Base-by-base conservation (phyloP, 192 early-diverging fungal genomes). In the Spizellomyces sp. region DNA sequence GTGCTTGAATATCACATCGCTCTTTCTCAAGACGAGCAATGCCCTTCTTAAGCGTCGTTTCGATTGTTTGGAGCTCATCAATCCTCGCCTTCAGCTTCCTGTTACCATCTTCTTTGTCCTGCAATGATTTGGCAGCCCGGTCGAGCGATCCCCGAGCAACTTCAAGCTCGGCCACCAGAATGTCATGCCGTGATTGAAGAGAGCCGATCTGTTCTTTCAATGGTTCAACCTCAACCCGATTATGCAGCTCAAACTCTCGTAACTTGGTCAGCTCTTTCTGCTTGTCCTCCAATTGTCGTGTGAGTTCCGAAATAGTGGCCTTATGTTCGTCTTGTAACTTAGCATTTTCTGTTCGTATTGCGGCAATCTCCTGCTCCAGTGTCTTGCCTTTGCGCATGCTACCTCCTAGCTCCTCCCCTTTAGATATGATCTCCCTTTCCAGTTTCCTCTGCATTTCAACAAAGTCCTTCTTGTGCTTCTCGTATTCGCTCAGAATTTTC, bases 101-200 rank as follows among this genome's bases (percentile, higher is more conserved):
- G 58, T 74, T 60, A 7, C 48, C 22, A 5, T 86, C 85, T 48
- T 87, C 85, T 60, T 79, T 80, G 69, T 87, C 85, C 10, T 56
- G 55, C 15, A 77, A 42, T 8, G 43, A 21, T 60, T 87, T 87
- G 2, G 69, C 68, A 12, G 70, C 46, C 36, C 85, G 62, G 45
- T 86, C 79, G 48, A 75, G 76, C 6, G 75, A 73, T 10, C 75
- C 63, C 4, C 62, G 67, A 0, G 75, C 52, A 5, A 85, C 84
- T 64, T 85, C 80, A 4, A 80, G 61, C 59, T 85, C 80, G 8
- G 67, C 80, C 0, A 74, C 58, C 5, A 79, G 36, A 19, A 73
- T 66, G 36, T 75, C 64, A 15, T 73, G 48, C 45, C 72, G 66
- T 5, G 74, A 77, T 65, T 82, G 77, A 21, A 74, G 27, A 8